Evolutionary conservation across 2,329 filamentous ascomycete genomes (phyloP).

Genomic region (Tetracladium maxilliforme): DNA sequence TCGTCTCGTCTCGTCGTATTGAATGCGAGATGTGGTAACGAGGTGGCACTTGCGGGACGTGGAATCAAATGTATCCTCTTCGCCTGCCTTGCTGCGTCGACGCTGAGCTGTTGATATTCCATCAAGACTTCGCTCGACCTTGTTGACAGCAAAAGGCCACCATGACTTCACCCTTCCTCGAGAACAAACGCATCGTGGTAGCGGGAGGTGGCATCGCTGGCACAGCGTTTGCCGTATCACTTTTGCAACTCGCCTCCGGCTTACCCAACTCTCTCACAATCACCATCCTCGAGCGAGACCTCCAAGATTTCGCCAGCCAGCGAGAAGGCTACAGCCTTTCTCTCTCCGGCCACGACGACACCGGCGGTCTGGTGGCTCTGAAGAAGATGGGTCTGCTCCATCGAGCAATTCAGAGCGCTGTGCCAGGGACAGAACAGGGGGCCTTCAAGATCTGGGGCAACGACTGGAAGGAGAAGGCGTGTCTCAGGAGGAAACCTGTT

Average conservation of each 20-base stretch:
- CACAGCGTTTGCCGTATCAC: conserved; percentile 22
- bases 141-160: too few species aligned
- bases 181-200: conserved; percentile 25
- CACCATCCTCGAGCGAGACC: conserved; percentile 25
- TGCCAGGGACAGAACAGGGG: conserved; percentile 15
- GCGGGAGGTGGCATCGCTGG: conserved; percentile 27
- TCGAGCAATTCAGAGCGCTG: conserved; percentile 12
- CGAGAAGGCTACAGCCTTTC: conserved; percentile 24
- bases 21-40: too few species aligned
- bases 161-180: too few species aligned
- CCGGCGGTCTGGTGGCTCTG: conserved; percentile 20
- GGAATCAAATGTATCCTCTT: too few species aligned
- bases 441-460: conserved; percentile 24
- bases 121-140: too few species aligned
- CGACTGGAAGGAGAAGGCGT: conserved; percentile 18
- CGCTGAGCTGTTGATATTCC: too few species aligned
- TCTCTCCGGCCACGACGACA: conserved; percentile 17
- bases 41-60: too few species aligned
- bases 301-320: conserved; percentile 11
- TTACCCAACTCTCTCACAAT: conserved; percentile 13
- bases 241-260: conserved; percentile 25
- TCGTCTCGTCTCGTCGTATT: too few species aligned
- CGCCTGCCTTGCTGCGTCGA: too few species aligned
- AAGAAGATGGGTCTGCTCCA: conserved; percentile 23
- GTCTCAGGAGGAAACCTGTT: conserved; percentile 13